Base-by-base conservation (phyloP, 495 filamentous ascomycete species). In the Pseudevernia furfuracea region DNA sequence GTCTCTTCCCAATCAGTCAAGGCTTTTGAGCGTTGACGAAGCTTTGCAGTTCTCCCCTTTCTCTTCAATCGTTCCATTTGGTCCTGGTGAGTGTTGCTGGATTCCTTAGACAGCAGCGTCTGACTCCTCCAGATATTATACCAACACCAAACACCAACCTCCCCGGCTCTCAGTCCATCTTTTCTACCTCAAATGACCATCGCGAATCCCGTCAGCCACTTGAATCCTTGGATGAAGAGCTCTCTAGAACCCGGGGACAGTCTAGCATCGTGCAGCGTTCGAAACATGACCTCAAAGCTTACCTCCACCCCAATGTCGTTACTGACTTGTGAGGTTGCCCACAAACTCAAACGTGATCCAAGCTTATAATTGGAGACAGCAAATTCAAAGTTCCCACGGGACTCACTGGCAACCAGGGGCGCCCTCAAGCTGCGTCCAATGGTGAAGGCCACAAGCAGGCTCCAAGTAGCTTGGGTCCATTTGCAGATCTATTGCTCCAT, bases 41-140 rank as follows among this genome's bases (percentile, higher is more conserved):
- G 93, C 93, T 14, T 78, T 99, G 52, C 90, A 91, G 43, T 96
- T 88, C 75, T 93, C 95, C 21, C 92, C 94, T 4, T 87, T 97
- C 74, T 91, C 89, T 30, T 95, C 91, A 30, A 85, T 96, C 61
- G 83, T 92, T 59, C 87, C 95, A 7, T 96, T 97, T 75, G 86
- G 86, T 66, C 80, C 93, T 65, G 87, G 94, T 96, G 78, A 63
- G 64, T 60, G 23, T 64, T 65, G 15, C 17, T 39, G 17, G 41
- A 56, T 61, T 77, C 57, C 73, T 67, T 63, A 76, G 75, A 44
- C 74, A 49, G 36, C 66, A 41, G 58, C 57, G 58, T 66, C 66
- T 65, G 30, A 38, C 58, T 61, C 48, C 58, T 56, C 38, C 57
- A 90, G 89, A 84, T 69, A 80, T 89, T 37, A 83, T 93, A 62